Evolutionary conservation across 2,329 filamentous ascomycete genomes (phyloP).

Genomic region (Botrytis tulipae): DNA sequence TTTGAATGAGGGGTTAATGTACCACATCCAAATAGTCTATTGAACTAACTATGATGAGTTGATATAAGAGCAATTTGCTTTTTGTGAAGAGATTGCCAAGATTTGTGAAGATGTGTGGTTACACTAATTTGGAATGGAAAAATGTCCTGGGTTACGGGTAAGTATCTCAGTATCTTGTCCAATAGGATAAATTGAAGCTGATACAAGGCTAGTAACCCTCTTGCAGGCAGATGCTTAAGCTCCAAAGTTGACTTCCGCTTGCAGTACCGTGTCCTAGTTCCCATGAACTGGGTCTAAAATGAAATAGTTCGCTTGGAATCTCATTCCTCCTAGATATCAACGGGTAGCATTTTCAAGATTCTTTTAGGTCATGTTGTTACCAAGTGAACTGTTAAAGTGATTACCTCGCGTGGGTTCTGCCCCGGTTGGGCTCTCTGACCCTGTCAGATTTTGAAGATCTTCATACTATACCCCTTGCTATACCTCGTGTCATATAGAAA

Average conservation of each 20-base stretch:
- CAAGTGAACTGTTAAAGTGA: constrained; percentile 9
- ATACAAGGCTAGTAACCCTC: background rate
- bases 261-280: constrained; percentile 4
- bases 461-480: background rate
- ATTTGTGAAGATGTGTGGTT: background rate
- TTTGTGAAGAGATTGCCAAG: constrained; percentile 3
- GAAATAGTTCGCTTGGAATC: background rate
- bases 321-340: constrained; percentile 1
- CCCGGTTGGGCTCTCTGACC: constrained; percentile 12
- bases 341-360: background rate
- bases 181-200: constrained; percentile 8
- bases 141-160: constrained; percentile 7
- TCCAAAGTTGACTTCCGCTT: background rate
- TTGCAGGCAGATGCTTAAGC: constrained; percentile 10
- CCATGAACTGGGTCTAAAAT: background rate
- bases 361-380: constrained; percentile 10
- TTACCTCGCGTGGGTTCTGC: constrained; percentile 6
- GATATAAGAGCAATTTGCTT: background rate
- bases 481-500: constrained; percentile 12
- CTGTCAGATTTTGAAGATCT: constrained; percentile 13
- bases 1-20: constrained; percentile 17
- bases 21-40: background rate
- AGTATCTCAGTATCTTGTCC: background rate
- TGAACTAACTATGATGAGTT: constrained; percentile 1
- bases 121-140: background rate